Base-by-base conservation (phyloP, 2,329 filamentous ascomycete genomes). In the Epichloe gansuensis region DNA sequence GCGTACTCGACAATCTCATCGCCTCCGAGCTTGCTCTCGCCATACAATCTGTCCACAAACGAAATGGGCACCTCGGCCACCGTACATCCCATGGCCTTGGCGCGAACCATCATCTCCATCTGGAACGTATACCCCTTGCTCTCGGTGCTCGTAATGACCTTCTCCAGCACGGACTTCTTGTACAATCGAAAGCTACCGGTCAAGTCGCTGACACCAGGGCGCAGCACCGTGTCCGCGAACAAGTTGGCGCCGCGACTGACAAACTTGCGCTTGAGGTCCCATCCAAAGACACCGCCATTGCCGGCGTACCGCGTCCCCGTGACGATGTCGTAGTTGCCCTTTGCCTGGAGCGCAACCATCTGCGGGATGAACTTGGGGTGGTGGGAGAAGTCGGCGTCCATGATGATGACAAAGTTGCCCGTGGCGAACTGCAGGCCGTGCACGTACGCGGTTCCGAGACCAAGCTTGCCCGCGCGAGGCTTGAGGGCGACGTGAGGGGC, bases 51-150 rank as follows among this genome's bases (percentile, higher is more conserved):
- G 69, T 98, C 94, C 42, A 97, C 93, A 68, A 98, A 98, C 25
- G 82, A 88, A 60, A 98, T 98, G 12, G 93, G 93, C 56, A 95
- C 91, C 76, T 98, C 93, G 15, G 88, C 88, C 35, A 98, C 91
- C 39, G 84, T 87, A 74, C 82, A 95, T 1, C 93, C 91, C 88
- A 96, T 91, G 15, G 86, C 88, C 81, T 96, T 96, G 37, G 93
- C 93, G 56, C 91, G 80, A 8, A 97, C 91, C 85, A 96, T 97
- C 83, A 98, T 86, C 78, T 96, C 91, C 93, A 98, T 98, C 81
- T 98, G 93, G 77, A 98, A 98, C 42, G 87, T 91, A 69, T 97
- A 98, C 3, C 93, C 93, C 74, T 97, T 95, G 67, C 88, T 93
- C 77, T 96, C 86, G 8, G 90, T 96, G 70, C 80, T 88, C 64